phyloP scores from a whole-genome alignment of 306 rosid species.

The Lotus japonicus region DNA sequence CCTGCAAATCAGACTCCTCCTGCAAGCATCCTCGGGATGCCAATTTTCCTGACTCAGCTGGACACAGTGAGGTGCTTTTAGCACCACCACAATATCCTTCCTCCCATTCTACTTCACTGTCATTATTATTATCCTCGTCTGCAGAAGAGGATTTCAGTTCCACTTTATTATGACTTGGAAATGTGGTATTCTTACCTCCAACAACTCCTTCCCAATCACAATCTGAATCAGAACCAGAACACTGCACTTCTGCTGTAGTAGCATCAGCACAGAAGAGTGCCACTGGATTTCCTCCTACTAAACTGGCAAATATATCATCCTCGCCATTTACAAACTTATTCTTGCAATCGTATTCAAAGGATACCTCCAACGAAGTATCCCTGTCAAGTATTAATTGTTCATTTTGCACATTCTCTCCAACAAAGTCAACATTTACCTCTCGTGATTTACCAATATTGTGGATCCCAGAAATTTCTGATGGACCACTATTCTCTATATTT shows the following conservation, averaged over 20 bases:
- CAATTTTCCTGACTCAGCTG: conserved; percentile 25
- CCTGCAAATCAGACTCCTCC: conserved; percentile 77
- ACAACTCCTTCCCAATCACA: conserved; percentile 57
- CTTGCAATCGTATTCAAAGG: conserved; percentile 47
- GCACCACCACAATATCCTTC: conserved; percentile 51
- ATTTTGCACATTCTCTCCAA: conserved; percentile 29
- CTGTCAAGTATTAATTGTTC: conserved; percentile 25
- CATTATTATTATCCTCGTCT: conserved; percentile 36
- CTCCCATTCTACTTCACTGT: conserved; percentile 81
- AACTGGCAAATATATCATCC: conserved; percentile 65
- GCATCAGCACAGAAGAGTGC: conserved; percentile 29
- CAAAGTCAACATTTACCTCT: conserved; percentile 28
- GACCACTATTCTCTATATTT: conserved; percentile 22
- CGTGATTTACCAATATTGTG: conserved; percentile 23
- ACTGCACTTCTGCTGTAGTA: conserved; percentile 23
- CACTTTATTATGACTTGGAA: conserved; percentile 21
- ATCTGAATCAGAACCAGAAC: conserved; percentile 46
- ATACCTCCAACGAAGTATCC: conserved; percentile 55
- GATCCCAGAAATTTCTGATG: conserved; percentile 31
- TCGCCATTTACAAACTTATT: conserved; percentile 41
- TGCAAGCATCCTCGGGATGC: conserved; percentile 61
- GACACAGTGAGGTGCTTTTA: conserved; percentile 28
- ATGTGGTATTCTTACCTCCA: conserved; percentile 29
- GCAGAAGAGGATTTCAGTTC: conserved; percentile 20
- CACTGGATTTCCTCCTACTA: conserved; percentile 57